Evolutionary conservation across 768 basidiomycete genomes (phyloP).

Genomic region (Mycena indigotica): DNA sequence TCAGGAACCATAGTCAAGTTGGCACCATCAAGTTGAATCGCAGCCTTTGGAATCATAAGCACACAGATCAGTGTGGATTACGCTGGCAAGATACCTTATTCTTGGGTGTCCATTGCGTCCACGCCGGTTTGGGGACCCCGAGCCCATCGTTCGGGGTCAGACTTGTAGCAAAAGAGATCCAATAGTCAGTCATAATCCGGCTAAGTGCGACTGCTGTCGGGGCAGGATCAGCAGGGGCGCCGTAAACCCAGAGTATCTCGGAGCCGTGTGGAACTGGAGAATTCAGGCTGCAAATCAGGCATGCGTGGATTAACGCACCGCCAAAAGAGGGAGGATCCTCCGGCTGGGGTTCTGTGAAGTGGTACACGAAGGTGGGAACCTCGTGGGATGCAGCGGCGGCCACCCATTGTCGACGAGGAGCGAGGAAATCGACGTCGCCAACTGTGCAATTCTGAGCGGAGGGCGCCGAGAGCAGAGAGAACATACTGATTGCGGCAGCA

Average conservation of each 20-base stretch:
- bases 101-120: conserved; percentile 26
- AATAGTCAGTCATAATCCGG: conserved; percentile 43
- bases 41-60: conserved; percentile 6
- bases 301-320: conserved; percentile 25
- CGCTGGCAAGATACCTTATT: conserved; percentile 1
- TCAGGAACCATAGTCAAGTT: conserved; percentile 27
- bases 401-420: conserved; percentile 35
- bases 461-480: background rate
- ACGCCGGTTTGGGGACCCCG: conserved; percentile 29
- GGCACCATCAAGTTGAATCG: conserved; percentile 26
- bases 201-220: conserved; percentile 29
- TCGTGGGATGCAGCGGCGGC: conserved; percentile 34
- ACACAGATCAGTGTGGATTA: background rate
- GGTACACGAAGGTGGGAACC: conserved; percentile 38
- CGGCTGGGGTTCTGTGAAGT: conserved; percentile 39
- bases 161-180: conserved; percentile 49
- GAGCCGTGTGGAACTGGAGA: conserved; percentile 31
- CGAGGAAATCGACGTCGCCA: conserved; percentile 26
- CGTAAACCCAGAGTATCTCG: conserved; percentile 36
- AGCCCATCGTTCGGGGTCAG: conserved; percentile 47
- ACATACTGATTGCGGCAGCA: conserved; percentile 24
- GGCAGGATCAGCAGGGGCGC: conserved; percentile 18
- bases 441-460: conserved; percentile 12
- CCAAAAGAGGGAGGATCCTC: conserved; percentile 28
- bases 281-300: conserved; percentile 5